Base-by-base conservation (phyloP, 768 basidiomycete species). In the Strobilomyces echinocephalus region DNA sequence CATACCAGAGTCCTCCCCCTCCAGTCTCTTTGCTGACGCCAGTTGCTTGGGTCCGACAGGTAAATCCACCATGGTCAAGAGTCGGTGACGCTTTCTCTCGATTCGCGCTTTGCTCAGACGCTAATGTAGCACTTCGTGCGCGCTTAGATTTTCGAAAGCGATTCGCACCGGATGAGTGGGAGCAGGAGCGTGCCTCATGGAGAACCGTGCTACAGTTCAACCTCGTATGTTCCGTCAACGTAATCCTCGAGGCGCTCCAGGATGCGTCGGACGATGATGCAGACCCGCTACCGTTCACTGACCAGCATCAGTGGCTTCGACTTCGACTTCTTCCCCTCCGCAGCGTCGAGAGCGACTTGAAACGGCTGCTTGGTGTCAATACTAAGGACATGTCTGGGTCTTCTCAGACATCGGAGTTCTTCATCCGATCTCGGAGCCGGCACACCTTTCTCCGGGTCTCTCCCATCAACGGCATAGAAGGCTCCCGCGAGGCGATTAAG, bases 111-210 rank as follows among this genome's bases (percentile, higher is more conserved):
- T n/a, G n/a, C n/a, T 38, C 7, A 20, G 39, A 49, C 43, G 30
- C 60, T 58, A 31, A 64, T 56, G 33, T 18, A 36, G 24, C 24
- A 24, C 24, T 24, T n/a, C n/a, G n/a, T n/a, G n/a, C n/a, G 8
- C 47, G 26, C n/a, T 4, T 49, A 89, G 87, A 88, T 69, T 87
- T 89, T 60, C 85, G 85, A 53, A 81, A 88, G 75, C 76, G 77
- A 39, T 88, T 82, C 65, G 80, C 83, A 7, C 73, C 70, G 28
- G 73, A 76, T 1, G 81, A 81, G 54, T 89, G 86, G 85, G 74
- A 75, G 49, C 72, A 73, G 44, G 88, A 91, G 62, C 83, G 87
- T 20, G 72, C 77, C 18, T 83, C 85, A 40, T 91, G 89, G 89
- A 80, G 85, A 24, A 75, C 83, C 0, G 84, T 91, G 52, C 80